Evolutionary conservation across 2,329 filamentous ascomycete species (phyloP).

Genomic region (Trichoderma endophyticum): DNA sequence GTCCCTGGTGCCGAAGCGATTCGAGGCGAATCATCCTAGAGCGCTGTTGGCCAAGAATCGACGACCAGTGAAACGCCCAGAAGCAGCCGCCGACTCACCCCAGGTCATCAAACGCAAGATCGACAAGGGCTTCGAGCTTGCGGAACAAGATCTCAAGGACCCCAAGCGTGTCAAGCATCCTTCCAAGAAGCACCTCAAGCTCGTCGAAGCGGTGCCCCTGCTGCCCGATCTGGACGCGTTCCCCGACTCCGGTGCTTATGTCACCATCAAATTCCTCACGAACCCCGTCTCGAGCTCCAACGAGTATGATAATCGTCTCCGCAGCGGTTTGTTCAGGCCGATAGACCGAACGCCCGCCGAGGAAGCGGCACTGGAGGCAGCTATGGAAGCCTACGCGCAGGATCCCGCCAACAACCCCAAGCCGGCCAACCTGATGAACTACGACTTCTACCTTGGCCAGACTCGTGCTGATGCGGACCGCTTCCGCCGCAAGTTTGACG

Average conservation of each 20-base stretch:
- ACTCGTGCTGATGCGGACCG: constrained; percentile 45
- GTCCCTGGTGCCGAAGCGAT: constrained; percentile 51
- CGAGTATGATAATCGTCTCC: constrained; percentile 59
- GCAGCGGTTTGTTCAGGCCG: constrained; percentile 60
- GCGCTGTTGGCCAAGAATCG: constrained; percentile 35
- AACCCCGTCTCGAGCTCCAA: constrained; percentile 55
- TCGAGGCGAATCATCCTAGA: constrained; percentile 43
- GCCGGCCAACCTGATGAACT: constrained; percentile 59
- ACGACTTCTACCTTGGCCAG: constrained; percentile 63
- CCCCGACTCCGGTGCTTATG: constrained; percentile 66
- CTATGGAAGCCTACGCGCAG: constrained; percentile 51
- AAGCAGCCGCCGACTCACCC: constrained; percentile 58
- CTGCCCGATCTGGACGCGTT: constrained; percentile 66
- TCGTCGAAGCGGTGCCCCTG: constrained; percentile 59
- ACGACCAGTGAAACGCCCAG: constrained; percentile 48
- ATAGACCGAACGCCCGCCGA: constrained; percentile 55
- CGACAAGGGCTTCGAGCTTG: constrained; percentile 57
- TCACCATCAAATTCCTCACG: constrained; percentile 65
- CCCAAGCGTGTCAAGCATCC: constrained; percentile 55
- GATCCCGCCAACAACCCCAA: constrained; percentile 56
- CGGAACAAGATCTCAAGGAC: constrained; percentile 53
- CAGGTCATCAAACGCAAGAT: constrained; percentile 68
- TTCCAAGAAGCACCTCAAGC: constrained; percentile 54
- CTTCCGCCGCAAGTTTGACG: constrained; percentile 61
- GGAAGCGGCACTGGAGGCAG: constrained; percentile 48